phyloP scores from a whole-genome alignment of 2,329 filamentous ascomycete species.

The Sclerotinia subarctica region DNA sequence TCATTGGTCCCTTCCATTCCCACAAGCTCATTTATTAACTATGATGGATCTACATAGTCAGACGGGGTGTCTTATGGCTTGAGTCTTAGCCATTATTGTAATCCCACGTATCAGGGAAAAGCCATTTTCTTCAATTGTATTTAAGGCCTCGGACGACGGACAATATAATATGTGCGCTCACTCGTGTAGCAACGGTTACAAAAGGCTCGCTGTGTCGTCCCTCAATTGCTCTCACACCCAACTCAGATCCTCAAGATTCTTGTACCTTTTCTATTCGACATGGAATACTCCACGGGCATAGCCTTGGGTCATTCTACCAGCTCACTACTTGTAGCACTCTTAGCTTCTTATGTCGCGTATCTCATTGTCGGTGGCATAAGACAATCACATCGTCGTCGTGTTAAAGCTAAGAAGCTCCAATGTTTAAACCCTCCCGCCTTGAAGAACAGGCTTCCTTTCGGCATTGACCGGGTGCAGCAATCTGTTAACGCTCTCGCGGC shows the following conservation, averaged over 20 bases:
- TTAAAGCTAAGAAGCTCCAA: slow-evolving; percentile 30
- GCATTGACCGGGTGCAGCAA: slow-evolving; percentile 33
- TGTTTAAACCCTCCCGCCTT: slow-evolving; percentile 31
- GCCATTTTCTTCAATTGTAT: not conserved
- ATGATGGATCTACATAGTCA: not conserved
- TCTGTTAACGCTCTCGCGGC: slow-evolving; percentile 29
- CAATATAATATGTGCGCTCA: not conserved
- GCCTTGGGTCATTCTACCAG: slow-evolving; percentile 1
- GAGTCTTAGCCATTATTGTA: no score
- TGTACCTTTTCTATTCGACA: not conserved
- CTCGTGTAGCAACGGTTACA: not conserved
- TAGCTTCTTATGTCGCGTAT: slow-evolving; percentile 4
- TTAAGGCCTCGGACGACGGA: not conserved
- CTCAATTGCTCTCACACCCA: not conserved
- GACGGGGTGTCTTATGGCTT: not conserved
- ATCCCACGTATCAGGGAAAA: no score
- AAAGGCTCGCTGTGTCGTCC: not conserved
- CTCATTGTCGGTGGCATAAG: not conserved
- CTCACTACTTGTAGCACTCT: not conserved
- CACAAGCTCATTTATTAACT: not conserved
- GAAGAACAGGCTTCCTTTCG: slow-evolving; percentile 31
- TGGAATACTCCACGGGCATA: not conserved
- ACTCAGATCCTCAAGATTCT: not conserved
- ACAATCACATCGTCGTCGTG: slow-evolving; percentile 25
- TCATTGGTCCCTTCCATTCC: not conserved